These are phyloP conservation scores for Neofusicoccum sp. DNA, from an alignment of 2,329 filamentous ascomycete species.

Conservation along the genomic window DNA sequence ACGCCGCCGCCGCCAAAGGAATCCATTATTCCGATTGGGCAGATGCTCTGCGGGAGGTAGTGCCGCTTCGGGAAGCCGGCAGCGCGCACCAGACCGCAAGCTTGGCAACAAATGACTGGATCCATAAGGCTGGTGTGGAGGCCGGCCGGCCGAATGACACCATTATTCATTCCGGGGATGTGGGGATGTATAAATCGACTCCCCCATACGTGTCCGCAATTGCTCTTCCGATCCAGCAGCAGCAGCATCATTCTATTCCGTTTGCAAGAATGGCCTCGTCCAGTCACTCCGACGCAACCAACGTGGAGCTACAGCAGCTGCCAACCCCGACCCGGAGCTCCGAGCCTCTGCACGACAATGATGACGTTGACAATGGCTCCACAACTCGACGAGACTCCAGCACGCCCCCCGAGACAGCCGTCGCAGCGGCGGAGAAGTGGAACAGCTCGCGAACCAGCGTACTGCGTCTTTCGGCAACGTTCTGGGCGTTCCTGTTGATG, in stretches of 20 bases:
- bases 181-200: background rate
- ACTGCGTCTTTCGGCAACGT: constrained; percentile 60
- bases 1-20: too few species aligned
- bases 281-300: background rate
- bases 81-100: too few species aligned
- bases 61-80: too few species aligned
- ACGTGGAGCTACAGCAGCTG: constrained; percentile 4
- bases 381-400: background rate
- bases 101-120: too few species aligned
- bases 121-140: too few species aligned
- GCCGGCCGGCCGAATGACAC: too few species aligned
- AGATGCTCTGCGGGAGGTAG: too few species aligned
- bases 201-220: background rate
- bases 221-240: background rate
- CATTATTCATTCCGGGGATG: too few species aligned
- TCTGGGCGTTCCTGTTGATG: constrained; percentile 65
- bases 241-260: background rate
- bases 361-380: background rate
- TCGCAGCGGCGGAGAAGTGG: constrained; percentile 57
- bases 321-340: background rate
- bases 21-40: too few species aligned
- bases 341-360: background rate
- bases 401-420: background rate
- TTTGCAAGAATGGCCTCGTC: background rate
- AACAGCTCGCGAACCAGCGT: constrained; percentile 62